Base-by-base conservation (phyloP, 2,329 filamentous ascomycete species). In the Tolypocladium amazonense region DNA sequence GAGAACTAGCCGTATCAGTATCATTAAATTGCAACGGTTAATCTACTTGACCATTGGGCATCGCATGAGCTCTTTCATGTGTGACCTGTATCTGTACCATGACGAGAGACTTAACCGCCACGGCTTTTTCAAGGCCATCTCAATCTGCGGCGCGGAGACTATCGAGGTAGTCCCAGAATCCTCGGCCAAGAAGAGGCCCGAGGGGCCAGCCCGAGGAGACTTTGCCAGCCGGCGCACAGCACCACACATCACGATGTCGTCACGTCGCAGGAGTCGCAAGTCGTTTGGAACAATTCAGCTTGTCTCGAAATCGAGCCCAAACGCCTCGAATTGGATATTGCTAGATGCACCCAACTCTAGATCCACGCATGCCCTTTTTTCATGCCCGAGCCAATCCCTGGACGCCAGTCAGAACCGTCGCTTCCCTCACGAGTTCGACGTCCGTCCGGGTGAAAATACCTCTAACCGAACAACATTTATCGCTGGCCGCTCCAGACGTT, bases 401-500 rank as follows among this genome's bases (percentile, higher is more conserved):
- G 37, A 62, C 37, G 57, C 56, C 54, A 54, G 60, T 63, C 50
- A 62, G 59, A 62, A 58, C 60, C 61, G 47, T 56, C 59, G 56
- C 56, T 52, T 37, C 60, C 61, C 41, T 56, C 57, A 55, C 43
- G 20, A 25, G 27, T 12, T 33, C 39, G n/a, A 15, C 20, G 5
- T 56, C 20, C 41, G 41, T 14, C 20, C 25, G 30, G 6, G 15
- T 23, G 14, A 9, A 57, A 50, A 45, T 53, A 57, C 43, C 54
- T 59, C 18, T 20, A 52, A 37, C 55, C 65, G 62, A 62, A 61
- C 58, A 61, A 60, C 64, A 65, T 74, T 80, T 85, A 85, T 79
- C 83, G 81, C 74, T 82, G 76, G 67, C 86, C 89, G 81, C 85
- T 90, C 94, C 94, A 99, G 77, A 99, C 94, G 77, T 80, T 89